Evolutionary conservation across 805 yeast genomes (phyloP), one percentile per base, ranked within the genome.

Genomic region (Ogataea saltuana): DNA sequence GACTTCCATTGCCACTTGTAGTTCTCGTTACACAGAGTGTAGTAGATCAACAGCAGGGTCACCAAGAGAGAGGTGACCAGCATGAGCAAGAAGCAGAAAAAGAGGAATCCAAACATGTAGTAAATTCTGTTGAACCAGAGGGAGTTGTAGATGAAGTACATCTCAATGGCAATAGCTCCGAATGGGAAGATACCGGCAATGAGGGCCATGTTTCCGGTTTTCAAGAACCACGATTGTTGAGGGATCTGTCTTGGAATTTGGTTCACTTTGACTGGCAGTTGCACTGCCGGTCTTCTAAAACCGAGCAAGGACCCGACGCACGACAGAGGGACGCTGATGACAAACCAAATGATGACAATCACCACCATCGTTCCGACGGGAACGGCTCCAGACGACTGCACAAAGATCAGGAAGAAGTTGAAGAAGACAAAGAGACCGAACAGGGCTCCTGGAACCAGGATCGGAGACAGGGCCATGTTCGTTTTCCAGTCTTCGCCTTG

Each of bases 1-100:
- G 96, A 80, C 64, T 90, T 81, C 99, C 99, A 93, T 61, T 91
- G 97, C 99, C 99, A 93, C 64, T 82, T 81, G 72, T 95, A 90
- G 65, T 93, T 88, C 63, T 93, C 99, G 39, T 88, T 71, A 61
- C 96, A 88, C 52, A 93, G 74, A 4, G 88, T 77, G 70, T 87
- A 85, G 65, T 93, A 93, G 20, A 85, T 79, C 64, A 88, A 76
- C 58, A 91, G 71, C 17, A 89, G 71, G 0, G 97, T 83, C 22
- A 89, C 88, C 46, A 90, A 72, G 11, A 85, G 74, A 11, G 96
- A 84, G 4, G 97, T 89, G 55, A 85, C 56, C 10, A 87, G 70
- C 88, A 88, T 85, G 60, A 90, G 72, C n/a, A 83, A 50, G 61
- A 87, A 82, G 56, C 97, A 89, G 69, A 90, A 81, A 65, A 90